Percentiles rank a stretch among this genome's conserved stretches.
phyloP scores from a whole-genome alignment of 441 rosid genomes.

The Melastoma candidum region DNA sequence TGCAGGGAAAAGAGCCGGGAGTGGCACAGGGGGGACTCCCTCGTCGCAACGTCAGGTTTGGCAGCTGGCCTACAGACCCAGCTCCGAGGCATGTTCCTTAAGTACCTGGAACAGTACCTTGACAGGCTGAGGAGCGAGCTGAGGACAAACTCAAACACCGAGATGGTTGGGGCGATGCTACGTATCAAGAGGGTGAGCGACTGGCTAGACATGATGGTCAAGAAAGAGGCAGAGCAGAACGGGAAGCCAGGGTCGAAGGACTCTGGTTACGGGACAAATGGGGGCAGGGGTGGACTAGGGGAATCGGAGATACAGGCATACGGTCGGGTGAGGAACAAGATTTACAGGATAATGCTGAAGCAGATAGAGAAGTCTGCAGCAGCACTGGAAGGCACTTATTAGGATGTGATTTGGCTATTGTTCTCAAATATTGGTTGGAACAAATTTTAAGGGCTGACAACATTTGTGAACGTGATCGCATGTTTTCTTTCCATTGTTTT shows the following conservation, averaged over 20 bases:
- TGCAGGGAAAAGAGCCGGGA: neutral
- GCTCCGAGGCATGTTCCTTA: constrained; percentile 42
- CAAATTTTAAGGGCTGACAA: too few species aligned
- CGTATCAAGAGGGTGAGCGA: constrained; percentile 58
- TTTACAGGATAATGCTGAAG: constrained; percentile 51
- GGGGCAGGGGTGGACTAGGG: constrained; percentile 9
- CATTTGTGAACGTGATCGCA: too few species aligned
- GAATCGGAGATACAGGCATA: constrained; percentile 36
- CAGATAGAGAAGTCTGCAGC: constrained; percentile 60
- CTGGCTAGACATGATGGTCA: constrained; percentile 43
- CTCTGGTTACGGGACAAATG: too few species aligned
- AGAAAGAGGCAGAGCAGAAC: constrained; percentile 14
- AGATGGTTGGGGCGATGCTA: constrained; percentile 42
- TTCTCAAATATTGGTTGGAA: too few species aligned
- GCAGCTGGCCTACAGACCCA: constrained; percentile 35
- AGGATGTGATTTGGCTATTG: too few species aligned
- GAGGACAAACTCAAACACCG: constrained; percentile 24
- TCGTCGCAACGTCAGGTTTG: constrained; percentile 25
- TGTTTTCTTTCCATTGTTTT: too few species aligned
- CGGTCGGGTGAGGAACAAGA: constrained; percentile 45
- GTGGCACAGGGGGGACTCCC: constrained; percentile 29
- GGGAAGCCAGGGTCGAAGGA: constrained; percentile 4
- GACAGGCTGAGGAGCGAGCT: constrained; percentile 29
- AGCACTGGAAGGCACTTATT: constrained; percentile 10
- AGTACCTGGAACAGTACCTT: constrained; percentile 44